These are phyloP conservation scores for Phytophthora brassicae DNA, from an alignment of 352 stramenopile species.

Conservation along the genomic window DNA sequence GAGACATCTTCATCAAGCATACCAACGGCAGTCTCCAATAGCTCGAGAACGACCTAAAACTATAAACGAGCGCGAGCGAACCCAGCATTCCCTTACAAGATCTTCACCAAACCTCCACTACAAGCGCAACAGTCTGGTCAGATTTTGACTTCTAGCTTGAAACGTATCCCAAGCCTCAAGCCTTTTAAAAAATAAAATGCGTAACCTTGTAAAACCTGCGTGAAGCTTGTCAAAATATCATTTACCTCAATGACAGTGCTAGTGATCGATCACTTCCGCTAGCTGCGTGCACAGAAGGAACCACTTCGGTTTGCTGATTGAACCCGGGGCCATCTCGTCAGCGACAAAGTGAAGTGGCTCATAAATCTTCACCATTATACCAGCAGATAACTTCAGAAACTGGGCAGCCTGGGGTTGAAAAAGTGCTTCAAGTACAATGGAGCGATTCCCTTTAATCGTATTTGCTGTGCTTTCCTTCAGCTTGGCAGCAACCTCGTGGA, in stretches of 20 bases:
- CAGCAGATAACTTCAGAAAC: constrained; percentile 33
- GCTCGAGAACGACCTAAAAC: constrained; percentile 16
- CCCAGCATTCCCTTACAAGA: constrained; percentile 8
- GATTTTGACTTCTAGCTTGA: neutral
- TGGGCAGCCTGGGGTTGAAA: constrained; percentile 35
- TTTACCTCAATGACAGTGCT: neutral
- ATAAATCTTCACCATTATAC: constrained; percentile 47
- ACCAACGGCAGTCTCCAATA: constrained; percentile 16
- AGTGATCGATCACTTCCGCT: constrained; percentile 38
- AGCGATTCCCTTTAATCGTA: constrained; percentile 10
- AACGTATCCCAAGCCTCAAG: constrained; percentile 6
- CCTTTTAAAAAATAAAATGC: neutral
- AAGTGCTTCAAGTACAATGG: constrained; percentile 30
- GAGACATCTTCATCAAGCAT: constrained; percentile 22
- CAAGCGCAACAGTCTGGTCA: neutral
- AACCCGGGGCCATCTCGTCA: constrained; percentile 24
- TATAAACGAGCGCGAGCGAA: constrained; percentile 5
- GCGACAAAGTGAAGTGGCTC: constrained; percentile 62
- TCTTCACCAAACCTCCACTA: constrained; percentile 18
- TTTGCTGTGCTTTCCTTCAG: constrained; percentile 15
- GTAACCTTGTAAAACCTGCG: neutral
- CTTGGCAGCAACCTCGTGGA: constrained; percentile 28
- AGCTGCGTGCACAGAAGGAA: constrained; percentile 58
- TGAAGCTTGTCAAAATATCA: neutral
- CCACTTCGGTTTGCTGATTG: constrained; percentile 25